These are phyloP conservation scores for Xylaria multiplex DNA, from an alignment of 2,329 filamentous ascomycete species.

Conservation along the genomic window DNA sequence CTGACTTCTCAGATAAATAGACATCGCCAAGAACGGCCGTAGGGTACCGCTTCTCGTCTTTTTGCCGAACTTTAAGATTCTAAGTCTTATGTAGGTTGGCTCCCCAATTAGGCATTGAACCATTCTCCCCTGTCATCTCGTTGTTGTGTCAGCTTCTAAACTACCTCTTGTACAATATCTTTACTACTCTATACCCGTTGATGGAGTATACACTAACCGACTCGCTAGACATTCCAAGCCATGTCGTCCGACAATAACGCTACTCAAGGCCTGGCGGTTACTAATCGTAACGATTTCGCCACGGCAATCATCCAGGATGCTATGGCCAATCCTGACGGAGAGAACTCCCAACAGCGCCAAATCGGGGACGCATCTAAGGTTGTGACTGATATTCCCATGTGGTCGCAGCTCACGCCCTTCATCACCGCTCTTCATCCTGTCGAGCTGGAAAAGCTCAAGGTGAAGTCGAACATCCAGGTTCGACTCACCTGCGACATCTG, in stretches of 20 bases:
- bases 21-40: too few species aligned
- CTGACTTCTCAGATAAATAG: too few species aligned
- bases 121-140: too few species aligned
- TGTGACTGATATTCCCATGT: background rate
- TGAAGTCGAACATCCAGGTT: background rate
- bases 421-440: background rate
- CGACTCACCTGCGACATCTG: conserved; percentile 3
- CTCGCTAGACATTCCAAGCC: background rate
- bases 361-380: too few species aligned
- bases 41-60: too few species aligned
- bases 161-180: background rate
- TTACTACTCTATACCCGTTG: background rate
- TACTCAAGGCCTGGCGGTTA: background rate
- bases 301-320: too few species aligned
- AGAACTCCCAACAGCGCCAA: too few species aligned
- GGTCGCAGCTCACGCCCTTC: conserved; percentile 10
- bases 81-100: background rate
- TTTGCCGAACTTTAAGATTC: too few species aligned
- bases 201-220: background rate
- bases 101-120: too few species aligned
- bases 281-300: too few species aligned
- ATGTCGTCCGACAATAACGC: background rate
- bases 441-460: too few species aligned
- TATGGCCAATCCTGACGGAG: too few species aligned
- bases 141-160: background rate